Evolutionary conservation across 2,329 filamentous ascomycete genomes (phyloP).

Genomic region (Parafenestella ontariensis): DNA sequence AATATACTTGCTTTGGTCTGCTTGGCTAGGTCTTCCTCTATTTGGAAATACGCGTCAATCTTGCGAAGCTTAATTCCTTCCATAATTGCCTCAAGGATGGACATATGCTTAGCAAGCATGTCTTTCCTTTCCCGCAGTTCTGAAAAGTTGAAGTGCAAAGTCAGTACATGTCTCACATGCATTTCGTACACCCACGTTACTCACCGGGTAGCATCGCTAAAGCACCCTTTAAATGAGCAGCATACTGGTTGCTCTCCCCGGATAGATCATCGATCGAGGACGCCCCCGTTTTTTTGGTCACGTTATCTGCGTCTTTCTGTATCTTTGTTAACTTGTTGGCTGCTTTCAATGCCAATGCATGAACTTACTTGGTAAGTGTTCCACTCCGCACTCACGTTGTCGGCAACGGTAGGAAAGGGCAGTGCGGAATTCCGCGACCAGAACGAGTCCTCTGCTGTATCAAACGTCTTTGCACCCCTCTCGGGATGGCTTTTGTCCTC

Average conservation of each 20-base stretch:
- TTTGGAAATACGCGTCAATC: conserved; percentile 93
- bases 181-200: neutral
- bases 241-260: conserved; percentile 85
- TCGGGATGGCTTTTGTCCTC: conserved; percentile 77
- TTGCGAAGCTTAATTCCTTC: conserved; percentile 91
- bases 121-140: conserved; percentile 90
- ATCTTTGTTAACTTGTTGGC: too few species aligned
- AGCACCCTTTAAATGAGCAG: conserved; percentile 93
- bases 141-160: conserved; percentile 42
- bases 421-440: conserved; percentile 91
- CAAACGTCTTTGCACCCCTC: conserved; percentile 81
- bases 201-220: conserved; percentile 73
- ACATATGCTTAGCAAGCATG: conserved; percentile 92
- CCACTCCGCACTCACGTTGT: conserved; percentile 93
- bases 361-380: conserved; percentile 96
- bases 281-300: conserved; percentile 94
- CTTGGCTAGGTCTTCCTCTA: conserved; percentile 92
- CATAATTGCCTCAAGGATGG: conserved; percentile 81
- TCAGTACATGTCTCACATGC: neutral
- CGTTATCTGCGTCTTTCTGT: conserved; percentile 88
- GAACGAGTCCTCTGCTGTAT: conserved; percentile 92
- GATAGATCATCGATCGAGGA: conserved; percentile 91
- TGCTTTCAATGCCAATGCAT: too few species aligned
- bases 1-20: conserved; percentile 89
- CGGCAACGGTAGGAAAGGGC: conserved; percentile 94